These are phyloP conservation scores for Colletotrichum sidae DNA, from an alignment of 2,329 filamentous ascomycete species.

Conservation along the genomic window DNA sequence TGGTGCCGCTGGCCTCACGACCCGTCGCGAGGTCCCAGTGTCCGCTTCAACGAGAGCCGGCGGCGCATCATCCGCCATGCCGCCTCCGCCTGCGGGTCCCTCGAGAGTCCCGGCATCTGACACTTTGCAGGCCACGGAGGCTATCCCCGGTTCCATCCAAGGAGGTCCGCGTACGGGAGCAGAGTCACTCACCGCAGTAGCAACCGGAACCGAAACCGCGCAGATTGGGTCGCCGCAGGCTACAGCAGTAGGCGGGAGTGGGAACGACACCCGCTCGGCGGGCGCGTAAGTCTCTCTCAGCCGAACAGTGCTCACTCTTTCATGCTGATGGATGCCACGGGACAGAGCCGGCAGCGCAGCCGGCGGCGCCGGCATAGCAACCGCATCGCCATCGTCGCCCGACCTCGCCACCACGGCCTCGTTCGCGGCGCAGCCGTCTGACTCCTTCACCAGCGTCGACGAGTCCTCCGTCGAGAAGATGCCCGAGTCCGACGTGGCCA, in stretches of 20 bases:
- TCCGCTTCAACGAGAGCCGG: not conserved
- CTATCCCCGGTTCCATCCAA: not conserved
- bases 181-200: not conserved
- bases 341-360: not conserved
- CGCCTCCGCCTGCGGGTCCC: too few species aligned
- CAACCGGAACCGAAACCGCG: not conserved
- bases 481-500: constrained; percentile 17
- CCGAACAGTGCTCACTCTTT: too few species aligned
- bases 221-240: not conserved
- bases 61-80: not conserved
- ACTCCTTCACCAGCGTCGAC: constrained; percentile 19
- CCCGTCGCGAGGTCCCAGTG: too few species aligned
- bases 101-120: not conserved
- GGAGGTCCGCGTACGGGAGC: not conserved
- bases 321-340: not conserved
- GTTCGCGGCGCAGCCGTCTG: constrained; percentile 24
- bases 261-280: constrained; percentile 1
- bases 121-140: not conserved
- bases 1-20: too few species aligned
- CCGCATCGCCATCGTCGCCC: constrained; percentile 12
- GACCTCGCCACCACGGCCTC: constrained; percentile 15
- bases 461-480: constrained; percentile 5
- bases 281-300: not conserved
- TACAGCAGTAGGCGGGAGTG: not conserved
- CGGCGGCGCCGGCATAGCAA: constrained; percentile 3